A percentile compares a stretch with the other conserved stretches of the same genome.
Conservation (phyloP, 2,329 filamentous ascomycete genomes). For the Aureobasidium sp. region DNA sequence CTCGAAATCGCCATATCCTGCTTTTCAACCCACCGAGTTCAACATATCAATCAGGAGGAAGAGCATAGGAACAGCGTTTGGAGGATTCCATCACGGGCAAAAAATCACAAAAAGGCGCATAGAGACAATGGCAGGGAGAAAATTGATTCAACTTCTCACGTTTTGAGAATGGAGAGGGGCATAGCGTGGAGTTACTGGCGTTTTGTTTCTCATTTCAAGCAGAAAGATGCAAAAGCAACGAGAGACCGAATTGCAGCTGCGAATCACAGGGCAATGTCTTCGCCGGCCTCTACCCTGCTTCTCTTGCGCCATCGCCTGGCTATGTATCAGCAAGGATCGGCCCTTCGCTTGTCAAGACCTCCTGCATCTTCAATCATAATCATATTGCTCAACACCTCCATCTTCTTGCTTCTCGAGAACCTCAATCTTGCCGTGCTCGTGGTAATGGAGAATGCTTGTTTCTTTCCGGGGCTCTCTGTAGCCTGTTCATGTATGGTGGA, state of each 20-base stretch:
- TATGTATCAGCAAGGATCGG: neutral
- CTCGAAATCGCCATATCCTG: too few relatives aligned
- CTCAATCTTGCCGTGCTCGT: neutral
- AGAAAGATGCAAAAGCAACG: neutral
- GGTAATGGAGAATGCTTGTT: neutral
- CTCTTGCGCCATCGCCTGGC: neutral
- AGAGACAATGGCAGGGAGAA: neutral
- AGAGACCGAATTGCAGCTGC: neutral
- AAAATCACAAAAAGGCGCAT: neutral
- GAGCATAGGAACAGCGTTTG: too few relatives aligned
- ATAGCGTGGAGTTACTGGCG: slow-evolving; percentile 10
- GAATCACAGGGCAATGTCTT: neutral
- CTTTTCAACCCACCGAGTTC: too few relatives aligned
- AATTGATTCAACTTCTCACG: neutral
- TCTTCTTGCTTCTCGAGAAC: neutral
- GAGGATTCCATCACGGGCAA: neutral
- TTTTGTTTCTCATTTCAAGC: neutral
- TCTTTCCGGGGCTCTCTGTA: too few relatives aligned
- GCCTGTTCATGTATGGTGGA: too few relatives aligned
- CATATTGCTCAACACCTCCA: too few relatives aligned
- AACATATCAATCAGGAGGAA: neutral
- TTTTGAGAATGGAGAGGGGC: neutral
- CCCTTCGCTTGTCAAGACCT: neutral
- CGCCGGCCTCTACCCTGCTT: neutral
- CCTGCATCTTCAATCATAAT: neutral